Evolutionary conservation across 129 eudicot species (phyloP), one percentile per base, ranked within the genome.

Genomic region (Pulicaria dysenterica): DNA sequence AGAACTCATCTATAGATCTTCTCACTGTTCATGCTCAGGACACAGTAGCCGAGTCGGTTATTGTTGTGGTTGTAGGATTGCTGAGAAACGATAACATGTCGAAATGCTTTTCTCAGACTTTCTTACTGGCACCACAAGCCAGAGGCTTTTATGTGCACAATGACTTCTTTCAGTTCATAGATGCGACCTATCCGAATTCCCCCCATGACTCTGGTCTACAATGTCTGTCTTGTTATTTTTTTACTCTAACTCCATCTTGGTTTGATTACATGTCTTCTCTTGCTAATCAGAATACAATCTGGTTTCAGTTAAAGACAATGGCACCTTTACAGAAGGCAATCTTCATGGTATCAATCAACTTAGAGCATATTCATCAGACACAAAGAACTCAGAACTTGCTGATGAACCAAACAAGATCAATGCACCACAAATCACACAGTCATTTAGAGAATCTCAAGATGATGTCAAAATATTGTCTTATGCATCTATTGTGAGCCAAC

Each of bases 51-150:
- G 44, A 57, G 10, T 60, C 69, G 12, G 58, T 79, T 34, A 5
- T 79, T 24, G 56, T 64, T 1, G 78, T 74, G 5, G 78, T 72
- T 16, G n/a, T 40, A 2, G 83, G 83, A 34, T 14, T 8, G 17
- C n/a, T 73, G 55, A 69, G 56, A 3, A 79, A 64, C 44, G 79
- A 79, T 42, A 49, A 40, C 8, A 19, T 40, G 9, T 34, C 17
- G 6, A 65, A 59, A 53, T 8, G 37, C 16, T 79, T 79, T 45
- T 54, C 74, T 15, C 83, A 79, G 54, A 79, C 61, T 5, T 65
- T 79, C 59, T 31, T 79, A 16, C 10, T 79, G 55, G 83, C 78
- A 34, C 83, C 74, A 64, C 74, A 79, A 72, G 6, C 59, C 49
- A 72, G 2, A 2, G 81, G 81, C 6, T 79, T 13, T 44, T 79